Percentiles rank a stretch among this genome's conserved stretches.
phyloP scores from a whole-genome alignment of 1,139 yeast species.

The Pichia sp. region DNA sequence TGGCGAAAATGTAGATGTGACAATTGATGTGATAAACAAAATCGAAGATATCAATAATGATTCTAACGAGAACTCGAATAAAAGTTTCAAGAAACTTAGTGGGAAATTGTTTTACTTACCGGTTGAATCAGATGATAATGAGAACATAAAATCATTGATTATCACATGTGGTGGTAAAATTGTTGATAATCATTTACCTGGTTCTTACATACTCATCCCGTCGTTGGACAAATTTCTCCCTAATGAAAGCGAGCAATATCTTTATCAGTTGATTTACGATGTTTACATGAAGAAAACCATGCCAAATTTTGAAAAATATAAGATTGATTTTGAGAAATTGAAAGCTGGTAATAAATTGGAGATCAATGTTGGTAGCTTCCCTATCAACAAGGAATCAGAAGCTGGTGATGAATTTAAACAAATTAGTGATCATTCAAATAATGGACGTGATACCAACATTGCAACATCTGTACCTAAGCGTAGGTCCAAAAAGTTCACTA shows the following conservation, averaged over 20 bases:
- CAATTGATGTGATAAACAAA: background rate
- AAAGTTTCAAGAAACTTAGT: conserved; percentile 2
- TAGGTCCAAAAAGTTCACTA: conserved; percentile 38
- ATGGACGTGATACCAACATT: conserved; percentile 3
- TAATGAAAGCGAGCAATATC: conserved; percentile 15
- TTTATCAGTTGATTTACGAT: conserved; percentile 19
- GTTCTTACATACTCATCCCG: conserved; percentile 16
- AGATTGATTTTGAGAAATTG: conserved; percentile 1
- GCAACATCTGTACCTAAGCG: conserved; percentile 9
- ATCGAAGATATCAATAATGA: background rate
- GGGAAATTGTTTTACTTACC: conserved; percentile 17
- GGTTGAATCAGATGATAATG: conserved; percentile 13
- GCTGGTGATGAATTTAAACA: conserved; percentile 1
- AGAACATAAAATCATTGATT: conserved; percentile 18
- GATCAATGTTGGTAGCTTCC: conserved; percentile 22
- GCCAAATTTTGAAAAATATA: conserved; percentile 17
- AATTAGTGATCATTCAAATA: background rate
- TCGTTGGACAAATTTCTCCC: conserved; percentile 13
- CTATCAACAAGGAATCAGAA: conserved; percentile 1
- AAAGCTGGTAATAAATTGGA: conserved; percentile 5
- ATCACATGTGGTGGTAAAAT: conserved; percentile 21
- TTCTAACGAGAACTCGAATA: background rate
- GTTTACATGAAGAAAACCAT: conserved; percentile 14
- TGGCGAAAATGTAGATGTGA: background rate
- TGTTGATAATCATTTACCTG: conserved; percentile 6